phyloP scores from a whole-genome alignment of 768 basidiomycete genomes.

The Lactarius hengduanensis region DNA sequence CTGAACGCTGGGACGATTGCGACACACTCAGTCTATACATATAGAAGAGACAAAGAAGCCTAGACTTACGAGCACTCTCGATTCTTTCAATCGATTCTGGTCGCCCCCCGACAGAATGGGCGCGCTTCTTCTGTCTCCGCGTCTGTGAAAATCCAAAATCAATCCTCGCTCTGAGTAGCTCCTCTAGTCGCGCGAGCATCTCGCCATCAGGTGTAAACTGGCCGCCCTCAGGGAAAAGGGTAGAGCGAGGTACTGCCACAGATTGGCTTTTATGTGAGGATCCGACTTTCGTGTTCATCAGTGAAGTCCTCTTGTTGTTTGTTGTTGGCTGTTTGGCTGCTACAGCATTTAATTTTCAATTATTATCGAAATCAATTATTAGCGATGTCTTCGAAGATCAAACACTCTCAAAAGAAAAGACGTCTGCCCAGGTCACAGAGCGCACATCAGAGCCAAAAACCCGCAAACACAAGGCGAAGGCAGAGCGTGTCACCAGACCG shows the following conservation, averaged over 20 bases:
- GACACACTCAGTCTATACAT: background rate
- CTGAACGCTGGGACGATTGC: conserved; percentile 21
- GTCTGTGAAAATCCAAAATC: conserved; percentile 1
- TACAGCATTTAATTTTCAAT: background rate
- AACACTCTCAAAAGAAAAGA: conserved; percentile 13
- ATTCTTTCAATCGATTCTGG: background rate
- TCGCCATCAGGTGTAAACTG: background rate
- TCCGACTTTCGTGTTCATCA: conserved; percentile 21
- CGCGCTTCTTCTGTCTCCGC: conserved; percentile 19
- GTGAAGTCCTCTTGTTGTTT: background rate
- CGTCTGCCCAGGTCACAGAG: background rate
- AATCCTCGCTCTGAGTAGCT: conserved; percentile 12
- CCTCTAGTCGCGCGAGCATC: conserved; percentile 13
- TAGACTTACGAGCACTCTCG: conserved; percentile 5
- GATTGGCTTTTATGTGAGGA: conserved; percentile 11
- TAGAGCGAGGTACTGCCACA: conserved; percentile 11
- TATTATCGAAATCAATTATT: background rate
- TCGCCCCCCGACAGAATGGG: background rate
- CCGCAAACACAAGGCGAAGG: conserved; percentile 7
- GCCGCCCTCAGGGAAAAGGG: conserved; percentile 4
- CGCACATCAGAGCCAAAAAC: background rate
- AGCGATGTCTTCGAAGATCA: conserved; percentile 14
- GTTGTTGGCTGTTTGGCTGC: conserved; percentile 10
- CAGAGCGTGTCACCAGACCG: background rate
- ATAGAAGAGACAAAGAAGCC: background rate